A percentile compares a stretch with the other conserved stretches of the same genome.
phyloP scores from a whole-genome alignment of 1,284 basidiomycete species.

The Lignosus rhinocerotis region DNA sequence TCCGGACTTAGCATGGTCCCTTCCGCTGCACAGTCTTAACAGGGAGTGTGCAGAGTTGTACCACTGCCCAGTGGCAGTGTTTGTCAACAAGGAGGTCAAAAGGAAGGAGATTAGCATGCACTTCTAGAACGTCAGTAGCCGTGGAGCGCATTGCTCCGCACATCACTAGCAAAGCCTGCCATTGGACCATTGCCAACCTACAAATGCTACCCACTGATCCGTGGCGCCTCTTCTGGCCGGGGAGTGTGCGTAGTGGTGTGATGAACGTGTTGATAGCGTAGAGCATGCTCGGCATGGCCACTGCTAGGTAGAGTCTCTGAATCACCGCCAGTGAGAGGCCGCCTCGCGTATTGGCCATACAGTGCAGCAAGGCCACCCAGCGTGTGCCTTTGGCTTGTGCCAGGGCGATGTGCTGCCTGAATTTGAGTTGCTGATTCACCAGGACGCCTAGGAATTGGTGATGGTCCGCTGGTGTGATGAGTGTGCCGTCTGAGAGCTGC shows the following conservation, averaged over 20 bases:
- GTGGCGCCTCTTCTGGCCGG: constrained; percentile 12
- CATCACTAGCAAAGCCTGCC: constrained; percentile 32
- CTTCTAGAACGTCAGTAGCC: constrained; percentile 34
- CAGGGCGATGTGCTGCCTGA: constrained; percentile 30
- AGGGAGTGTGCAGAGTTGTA: constrained; percentile 37
- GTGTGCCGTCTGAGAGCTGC: constrained; percentile 1
- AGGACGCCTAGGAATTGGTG: constrained; percentile 38
- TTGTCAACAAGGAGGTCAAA: constrained; percentile 30
- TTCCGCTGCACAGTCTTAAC: too few species aligned
- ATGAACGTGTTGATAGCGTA: constrained; percentile 40
- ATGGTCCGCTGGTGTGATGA: constrained; percentile 10
- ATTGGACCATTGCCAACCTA: constrained; percentile 32
- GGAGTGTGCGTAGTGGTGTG: constrained; percentile 22
- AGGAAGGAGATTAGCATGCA: constrained; percentile 36
- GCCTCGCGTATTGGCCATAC: constrained; percentile 22
- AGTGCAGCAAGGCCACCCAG: constrained; percentile 24
- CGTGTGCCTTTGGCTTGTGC: constrained; percentile 34
- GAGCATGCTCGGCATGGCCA: constrained; percentile 36
- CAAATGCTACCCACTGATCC: constrained; percentile 9
- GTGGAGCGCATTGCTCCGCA: constrained; percentile 38
- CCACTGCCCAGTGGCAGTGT: constrained; percentile 26
- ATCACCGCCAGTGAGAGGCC: constrained; percentile 1
- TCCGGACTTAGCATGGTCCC: too few species aligned
- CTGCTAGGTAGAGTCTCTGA: constrained; percentile 27
- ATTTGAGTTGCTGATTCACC: constrained; percentile 38